phyloP scores from a whole-genome alignment of 768 basidiomycete genomes.

The Paxillus involutus region DNA sequence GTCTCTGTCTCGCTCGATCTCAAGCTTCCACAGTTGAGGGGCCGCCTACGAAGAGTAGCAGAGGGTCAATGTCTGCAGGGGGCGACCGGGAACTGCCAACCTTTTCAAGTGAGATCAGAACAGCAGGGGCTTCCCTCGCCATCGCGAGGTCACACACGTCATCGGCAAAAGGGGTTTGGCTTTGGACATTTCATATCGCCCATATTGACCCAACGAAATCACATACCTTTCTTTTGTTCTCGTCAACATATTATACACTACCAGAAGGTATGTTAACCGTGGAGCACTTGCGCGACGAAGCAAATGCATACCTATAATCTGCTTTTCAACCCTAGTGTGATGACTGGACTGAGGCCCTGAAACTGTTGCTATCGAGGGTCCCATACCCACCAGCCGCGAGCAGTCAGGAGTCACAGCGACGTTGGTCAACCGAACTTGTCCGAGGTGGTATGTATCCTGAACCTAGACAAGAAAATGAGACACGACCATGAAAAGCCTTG shows the following conservation, averaged over 20 bases:
- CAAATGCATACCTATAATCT: slow-evolving; percentile 44
- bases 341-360: slow-evolving; percentile 45
- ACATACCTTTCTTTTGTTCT: slow-evolving; percentile 45
- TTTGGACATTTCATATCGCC: slow-evolving; percentile 22
- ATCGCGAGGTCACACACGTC: slow-evolving; percentile 54
- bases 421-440: slow-evolving; percentile 47
- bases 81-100: slow-evolving; percentile 15
- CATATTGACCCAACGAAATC: neutral
- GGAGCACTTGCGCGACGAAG: neutral
- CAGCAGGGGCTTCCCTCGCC: slow-evolving; percentile 42
- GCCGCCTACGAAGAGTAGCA: slow-evolving; percentile 46
- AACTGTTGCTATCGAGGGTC: slow-evolving; percentile 40
- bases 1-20: slow-evolving; percentile 53
- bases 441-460: slow-evolving; percentile 41
- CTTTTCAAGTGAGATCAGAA: slow-evolving; percentile 39
- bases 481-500: neutral
- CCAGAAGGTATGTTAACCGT: slow-evolving; percentile 1
- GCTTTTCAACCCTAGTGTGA: slow-evolving; percentile 52
- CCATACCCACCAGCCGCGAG: slow-evolving; percentile 48
- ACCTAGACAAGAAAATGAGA: slow-evolving; percentile 22
- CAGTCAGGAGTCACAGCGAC: slow-evolving; percentile 50
- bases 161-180: slow-evolving; percentile 56
- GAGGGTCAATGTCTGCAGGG: slow-evolving; percentile 3
- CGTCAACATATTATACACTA: slow-evolving; percentile 49
- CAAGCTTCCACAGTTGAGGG: slow-evolving; percentile 78